Evolutionary conservation across 371 early-diverging fungal species (phyloP), one percentile per base, ranked within the genome.

Genomic region (Apophysomyces sp.): DNA sequence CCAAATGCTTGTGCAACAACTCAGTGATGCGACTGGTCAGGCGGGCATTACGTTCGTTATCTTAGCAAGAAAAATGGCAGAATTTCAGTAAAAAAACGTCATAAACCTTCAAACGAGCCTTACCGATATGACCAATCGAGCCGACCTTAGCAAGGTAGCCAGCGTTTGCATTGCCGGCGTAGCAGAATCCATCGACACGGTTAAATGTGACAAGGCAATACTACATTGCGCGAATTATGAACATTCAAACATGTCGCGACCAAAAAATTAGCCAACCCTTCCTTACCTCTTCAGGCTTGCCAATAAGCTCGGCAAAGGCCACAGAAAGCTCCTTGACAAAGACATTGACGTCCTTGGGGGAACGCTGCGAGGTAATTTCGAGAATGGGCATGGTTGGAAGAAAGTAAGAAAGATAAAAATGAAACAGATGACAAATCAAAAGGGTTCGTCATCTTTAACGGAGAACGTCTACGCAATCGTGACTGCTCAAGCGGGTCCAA

Each of bases 211-310:
- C 78, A 55, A 77, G 57, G 62, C 81, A 80, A 57, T 61, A 70
- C 78, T 77, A 64, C 15, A 32, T 57, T 26, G 2, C 90, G 65
- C 92, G 83, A 85, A 92, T 91, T 83, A 92, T 92, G 63, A 92
- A 16, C 4, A 32, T 16, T 28, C 27, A n/a, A 13, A 29, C 29
- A 29, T 92, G 80, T 93, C 93, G 61, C 11, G 37, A 92, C 89
- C 68, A 93, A 83, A 52, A 90, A 91, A 81, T 92, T 92, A 21
- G 77, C 13, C 34, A 34, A 91, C 86, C 83, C 88, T 88, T 80
- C 88, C 94, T 86, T 95, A 80, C 77, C 32, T 54, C 51, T 55
- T 80, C 81, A 13, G 81, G 81, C 41, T 77, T 80, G 34, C 78
- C 81, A 41, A 80, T 77, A 21, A 55, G 59, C 52, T 77, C 76